Conservation (phyloP, 2,329 filamentous ascomycete species). For the Moelleriella libera region DNA sequence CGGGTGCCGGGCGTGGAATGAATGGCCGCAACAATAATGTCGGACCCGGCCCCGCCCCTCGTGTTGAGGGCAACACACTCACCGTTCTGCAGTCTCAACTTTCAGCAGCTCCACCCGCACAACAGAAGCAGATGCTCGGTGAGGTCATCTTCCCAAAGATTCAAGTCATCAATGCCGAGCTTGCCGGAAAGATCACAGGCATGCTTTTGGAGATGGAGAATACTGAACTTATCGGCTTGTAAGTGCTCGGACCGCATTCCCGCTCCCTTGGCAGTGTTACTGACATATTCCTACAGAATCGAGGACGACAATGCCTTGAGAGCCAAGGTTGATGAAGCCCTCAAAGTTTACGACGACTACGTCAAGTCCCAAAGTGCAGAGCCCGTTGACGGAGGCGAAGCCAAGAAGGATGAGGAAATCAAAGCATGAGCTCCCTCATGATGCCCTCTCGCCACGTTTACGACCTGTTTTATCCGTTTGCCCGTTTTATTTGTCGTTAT, state of each 20-base stretch:
- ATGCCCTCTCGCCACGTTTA: too few species aligned
- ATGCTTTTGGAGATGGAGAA: constrained; percentile 99
- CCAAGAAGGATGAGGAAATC: constrained; percentile 32
- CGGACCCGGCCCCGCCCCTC: constrained; percentile 31
- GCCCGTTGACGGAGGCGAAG: constrained; percentile 19
- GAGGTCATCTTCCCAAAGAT: constrained; percentile 99
- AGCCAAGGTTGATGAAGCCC: constrained; percentile 93
- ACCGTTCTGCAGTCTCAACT: constrained; percentile 44
- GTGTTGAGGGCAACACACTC: constrained; percentile 16
- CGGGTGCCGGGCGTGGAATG: constrained; percentile 33
- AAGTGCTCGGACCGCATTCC: constrained; percentile 28
- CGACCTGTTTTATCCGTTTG: too few species aligned
- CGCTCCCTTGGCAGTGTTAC: not conserved
- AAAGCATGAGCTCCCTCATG: not conserved
- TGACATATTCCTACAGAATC: constrained; percentile 40
- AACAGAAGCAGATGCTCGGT: constrained; percentile 98
- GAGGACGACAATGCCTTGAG: constrained; percentile 81
- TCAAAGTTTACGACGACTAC: constrained; percentile 96
- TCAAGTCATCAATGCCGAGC: constrained; percentile 79
- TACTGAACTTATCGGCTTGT: constrained; percentile 83
- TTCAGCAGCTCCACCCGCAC: constrained; percentile 41
- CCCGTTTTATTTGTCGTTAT: too few species aligned
- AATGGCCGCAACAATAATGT: constrained; percentile 19
- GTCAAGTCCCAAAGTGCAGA: constrained; percentile 62
- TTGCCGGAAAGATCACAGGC: constrained; percentile 98